phyloP scores from a whole-genome alignment of 129 eudicot genomes.

The Helianthus annuus region DNA sequence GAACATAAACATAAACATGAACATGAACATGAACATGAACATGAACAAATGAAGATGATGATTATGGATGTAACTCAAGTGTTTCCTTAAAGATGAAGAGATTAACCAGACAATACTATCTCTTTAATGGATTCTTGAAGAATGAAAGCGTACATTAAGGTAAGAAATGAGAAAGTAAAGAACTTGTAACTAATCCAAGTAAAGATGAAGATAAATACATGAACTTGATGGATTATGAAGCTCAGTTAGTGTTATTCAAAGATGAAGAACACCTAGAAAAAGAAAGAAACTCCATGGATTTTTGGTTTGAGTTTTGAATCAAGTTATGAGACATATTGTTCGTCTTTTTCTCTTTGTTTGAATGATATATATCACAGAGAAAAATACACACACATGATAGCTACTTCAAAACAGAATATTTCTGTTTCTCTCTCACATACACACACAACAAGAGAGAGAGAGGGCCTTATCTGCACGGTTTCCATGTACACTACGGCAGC shows the following conservation, averaged over 20 bases:
- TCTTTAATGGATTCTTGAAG: conserved; percentile 10
- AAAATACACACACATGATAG: conserved; percentile 43
- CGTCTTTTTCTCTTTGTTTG: conserved; percentile 47
- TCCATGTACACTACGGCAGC: conserved; percentile 33
- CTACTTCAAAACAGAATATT: conserved; percentile 42
- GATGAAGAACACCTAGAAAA: conserved; percentile 5
- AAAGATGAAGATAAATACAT: not conserved
- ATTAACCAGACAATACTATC: not conserved
- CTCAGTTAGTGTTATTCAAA: not conserved
- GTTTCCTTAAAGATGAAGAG: conserved; percentile 19
- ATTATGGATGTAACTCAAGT: conserved; percentile 16
- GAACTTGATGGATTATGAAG: not conserved
- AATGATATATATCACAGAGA: conserved; percentile 35
- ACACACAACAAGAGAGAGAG: conserved; percentile 1
- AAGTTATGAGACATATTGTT: conserved; percentile 37
- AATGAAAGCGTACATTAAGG: not conserved
- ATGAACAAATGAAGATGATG: conserved; percentile 12
- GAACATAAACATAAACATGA: conserved; percentile 7
- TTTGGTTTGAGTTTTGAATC: conserved; percentile 22
- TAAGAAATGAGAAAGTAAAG: conserved; percentile 2
- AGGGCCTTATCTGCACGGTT: conserved; percentile 42
- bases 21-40: conserved; percentile 4
- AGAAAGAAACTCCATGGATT: conserved; percentile 26
- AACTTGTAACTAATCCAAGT: conserved; percentile 8
- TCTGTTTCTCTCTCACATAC: conserved; percentile 31